Percentiles rank a stretch among this genome's conserved stretches.
Evolutionary conservation across 345 rosid species (phyloP).

Genomic region (Euphorbia tirucalli): DNA sequence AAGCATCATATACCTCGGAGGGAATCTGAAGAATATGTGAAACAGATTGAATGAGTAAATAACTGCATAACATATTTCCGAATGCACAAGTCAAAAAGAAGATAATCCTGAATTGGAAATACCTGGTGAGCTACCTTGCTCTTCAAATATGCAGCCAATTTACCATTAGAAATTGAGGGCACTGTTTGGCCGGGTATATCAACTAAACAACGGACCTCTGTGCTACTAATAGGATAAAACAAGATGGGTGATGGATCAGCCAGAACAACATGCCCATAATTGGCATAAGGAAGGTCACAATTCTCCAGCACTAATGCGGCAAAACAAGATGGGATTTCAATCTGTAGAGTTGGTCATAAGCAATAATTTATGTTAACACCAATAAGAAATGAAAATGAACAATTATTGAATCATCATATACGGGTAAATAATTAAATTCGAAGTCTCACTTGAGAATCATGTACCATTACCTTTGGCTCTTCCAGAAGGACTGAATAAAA

Average conservation of each 20-base stretch:
- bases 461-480: constrained; percentile 47
- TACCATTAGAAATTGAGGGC: constrained; percentile 65
- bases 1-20: constrained; percentile 34
- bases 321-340: constrained; percentile 54
- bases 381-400: background rate
- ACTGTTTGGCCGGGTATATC: constrained; percentile 60
- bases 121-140: constrained; percentile 54
- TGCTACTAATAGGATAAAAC: constrained; percentile 62
- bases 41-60: too few species aligned
- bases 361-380: background rate
- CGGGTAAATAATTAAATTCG: background rate
- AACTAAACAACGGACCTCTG: constrained; percentile 65
- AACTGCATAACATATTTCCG: too few species aligned
- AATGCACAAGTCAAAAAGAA: too few species aligned
- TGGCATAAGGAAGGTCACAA: constrained; percentile 49
- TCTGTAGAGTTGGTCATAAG: constrained; percentile 29
- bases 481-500: background rate
- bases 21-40: constrained; percentile 37
- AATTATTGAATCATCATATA: background rate
- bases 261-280: constrained; percentile 55
- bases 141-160: constrained; percentile 62
- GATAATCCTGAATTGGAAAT: background rate
- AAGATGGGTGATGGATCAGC: constrained; percentile 58
- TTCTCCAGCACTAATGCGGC: constrained; percentile 68
- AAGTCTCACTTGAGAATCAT: too few species aligned